Percentiles rank a stretch among this genome's conserved stretches.
Evolutionary conservation across 768 basidiomycete species (phyloP).

Genomic region (Agrocybe praecox): DNA sequence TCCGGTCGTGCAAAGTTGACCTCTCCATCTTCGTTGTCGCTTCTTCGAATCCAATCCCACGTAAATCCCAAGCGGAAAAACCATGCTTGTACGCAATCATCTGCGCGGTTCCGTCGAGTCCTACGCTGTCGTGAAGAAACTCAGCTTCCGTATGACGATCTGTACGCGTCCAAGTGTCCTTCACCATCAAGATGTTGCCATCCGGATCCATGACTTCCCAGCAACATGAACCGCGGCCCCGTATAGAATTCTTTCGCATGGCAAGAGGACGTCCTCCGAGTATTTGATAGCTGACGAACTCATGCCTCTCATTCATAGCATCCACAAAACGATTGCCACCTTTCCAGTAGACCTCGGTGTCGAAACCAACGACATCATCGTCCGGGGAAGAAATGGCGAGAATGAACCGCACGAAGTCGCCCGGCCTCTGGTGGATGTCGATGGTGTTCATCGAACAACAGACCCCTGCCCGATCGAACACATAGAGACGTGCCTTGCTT

Average conservation of each 20-base stretch:
- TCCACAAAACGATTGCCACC: slow-evolving; percentile 6
- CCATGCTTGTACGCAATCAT: slow-evolving; percentile 3
- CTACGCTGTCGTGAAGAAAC: not conserved
- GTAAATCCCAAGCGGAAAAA: not conserved
- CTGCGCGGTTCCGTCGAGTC: slow-evolving; percentile 1
- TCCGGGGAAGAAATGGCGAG: slow-evolving; percentile 16
- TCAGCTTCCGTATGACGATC: not conserved
- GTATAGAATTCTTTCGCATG: slow-evolving; percentile 8
- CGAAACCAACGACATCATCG: slow-evolving; percentile 19
- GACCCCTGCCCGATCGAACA: slow-evolving; percentile 21
- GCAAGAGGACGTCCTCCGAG: slow-evolving; percentile 13
- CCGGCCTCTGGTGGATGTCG: slow-evolving; percentile 18
- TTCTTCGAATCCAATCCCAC: not conserved
- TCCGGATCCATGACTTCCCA: slow-evolving; percentile 11
- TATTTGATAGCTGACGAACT: not conserved
- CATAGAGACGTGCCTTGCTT: slow-evolving; percentile 5
- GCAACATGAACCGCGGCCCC: slow-evolving; percentile 20
- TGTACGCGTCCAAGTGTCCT: slow-evolving; percentile 1
- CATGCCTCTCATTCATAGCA: not conserved
- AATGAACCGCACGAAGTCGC: slow-evolving; percentile 19
- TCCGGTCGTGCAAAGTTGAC: not conserved
- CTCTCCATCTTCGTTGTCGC: not conserved
- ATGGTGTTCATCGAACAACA: slow-evolving; percentile 3
- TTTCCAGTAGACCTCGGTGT: slow-evolving; percentile 19
- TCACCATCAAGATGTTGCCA: slow-evolving; percentile 8